Base-by-base conservation (phyloP, 2,329 filamentous ascomycete species). In the Metarhizium brunneum region DNA sequence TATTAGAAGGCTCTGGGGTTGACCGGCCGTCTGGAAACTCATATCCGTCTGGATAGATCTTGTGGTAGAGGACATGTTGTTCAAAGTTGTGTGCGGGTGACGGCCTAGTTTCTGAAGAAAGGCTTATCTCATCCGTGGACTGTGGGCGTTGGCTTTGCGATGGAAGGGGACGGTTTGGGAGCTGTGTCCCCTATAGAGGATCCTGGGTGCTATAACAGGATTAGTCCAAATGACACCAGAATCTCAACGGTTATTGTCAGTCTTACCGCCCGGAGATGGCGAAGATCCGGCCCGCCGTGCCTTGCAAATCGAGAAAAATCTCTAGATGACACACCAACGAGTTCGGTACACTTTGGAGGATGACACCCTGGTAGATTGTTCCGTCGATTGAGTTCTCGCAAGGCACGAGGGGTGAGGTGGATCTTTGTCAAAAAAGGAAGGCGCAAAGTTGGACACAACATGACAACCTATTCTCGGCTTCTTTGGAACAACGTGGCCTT, bases 361-460 rank as follows among this genome's bases (percentile, higher is more conserved):
- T 20, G 42, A 25, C 25, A 25, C 42, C 6, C 42, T 11, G 11
- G n/a, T 16, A 45, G 42, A 11, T 6, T 8, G 42, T 45, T 45
- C 7, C 42, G 42, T 25, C 42, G 42, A 45, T 45, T 16, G n/a
- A 45, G n/a, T 56, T 68, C 66, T 57, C 56, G 61, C 54, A 68
- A 57, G 4, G 65, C 63, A 47, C 57, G 62, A 53, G 52, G 56
- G 29, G 63, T 66, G 35, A 68, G 58, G 57, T 56, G 63, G 29
- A 66, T 56, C 48, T 64, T 60, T 11, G 65, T 63, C 38, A 69
- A 52, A 6, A 53, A 68, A 69, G 48, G 58, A 53, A 4, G 64
- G 63, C 14, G 65, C 54, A 38, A 61, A 64, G 51, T 56, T 63
- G 20, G 25, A 25, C 25, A 50, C 14, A 4, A 38, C 11, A 25